A percentile compares a stretch with the other conserved stretches of the same genome.
Evolutionary conservation across 768 basidiomycete species (phyloP).

Genomic region (Lactarius sp.): DNA sequence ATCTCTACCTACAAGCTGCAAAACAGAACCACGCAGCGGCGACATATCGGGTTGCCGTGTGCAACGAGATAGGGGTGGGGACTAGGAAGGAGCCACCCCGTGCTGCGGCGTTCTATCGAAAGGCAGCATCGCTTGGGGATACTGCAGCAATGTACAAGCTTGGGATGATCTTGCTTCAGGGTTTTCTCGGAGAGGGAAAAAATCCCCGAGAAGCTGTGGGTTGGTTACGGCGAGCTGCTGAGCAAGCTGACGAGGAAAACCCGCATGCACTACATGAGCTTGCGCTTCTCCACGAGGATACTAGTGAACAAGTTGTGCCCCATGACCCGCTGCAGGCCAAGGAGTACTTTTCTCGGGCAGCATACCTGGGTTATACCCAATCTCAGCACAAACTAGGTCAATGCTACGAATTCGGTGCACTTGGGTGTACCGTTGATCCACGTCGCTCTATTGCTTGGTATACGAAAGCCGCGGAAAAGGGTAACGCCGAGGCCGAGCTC

Average conservation of each 20-base stretch:
- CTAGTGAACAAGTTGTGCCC: slow-evolving; percentile 60
- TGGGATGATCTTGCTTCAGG: slow-evolving; percentile 94
- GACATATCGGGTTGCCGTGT: slow-evolving; percentile 95
- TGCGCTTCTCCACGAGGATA: slow-evolving; percentile 77
- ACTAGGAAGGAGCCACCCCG: slow-evolving; percentile 83
- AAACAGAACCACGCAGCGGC: slow-evolving; percentile 96
- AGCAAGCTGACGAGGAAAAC: slow-evolving; percentile 97
- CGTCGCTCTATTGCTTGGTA: slow-evolving; percentile 97
- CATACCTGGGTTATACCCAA: slow-evolving; percentile 87
- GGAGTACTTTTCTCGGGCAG: slow-evolving; percentile 84
- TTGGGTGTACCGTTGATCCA: slow-evolving; percentile 91
- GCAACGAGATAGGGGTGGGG: slow-evolving; percentile 97
- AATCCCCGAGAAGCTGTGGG: slow-evolving; percentile 90
- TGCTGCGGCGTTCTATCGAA: slow-evolving; percentile 93
- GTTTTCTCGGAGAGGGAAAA: slow-evolving; percentile 71
- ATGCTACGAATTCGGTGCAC: slow-evolving; percentile 87
- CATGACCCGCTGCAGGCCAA: slow-evolving; percentile 81
- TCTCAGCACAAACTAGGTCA: slow-evolving; percentile 95
- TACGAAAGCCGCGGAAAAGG: slow-evolving; percentile 96
- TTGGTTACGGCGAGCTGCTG: slow-evolving; percentile 92
- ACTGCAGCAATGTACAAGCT: slow-evolving; percentile 99
- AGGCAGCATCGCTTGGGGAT: slow-evolving; percentile 92
- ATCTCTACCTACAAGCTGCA: slow-evolving; percentile 92
- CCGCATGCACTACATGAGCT: slow-evolving; percentile 97
- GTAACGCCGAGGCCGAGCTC: slow-evolving; percentile 90